These are phyloP conservation scores for Rhododendron kiyosumense DNA, from an alignment of 148 eudicot species.

Conservation along the genomic window DNA sequence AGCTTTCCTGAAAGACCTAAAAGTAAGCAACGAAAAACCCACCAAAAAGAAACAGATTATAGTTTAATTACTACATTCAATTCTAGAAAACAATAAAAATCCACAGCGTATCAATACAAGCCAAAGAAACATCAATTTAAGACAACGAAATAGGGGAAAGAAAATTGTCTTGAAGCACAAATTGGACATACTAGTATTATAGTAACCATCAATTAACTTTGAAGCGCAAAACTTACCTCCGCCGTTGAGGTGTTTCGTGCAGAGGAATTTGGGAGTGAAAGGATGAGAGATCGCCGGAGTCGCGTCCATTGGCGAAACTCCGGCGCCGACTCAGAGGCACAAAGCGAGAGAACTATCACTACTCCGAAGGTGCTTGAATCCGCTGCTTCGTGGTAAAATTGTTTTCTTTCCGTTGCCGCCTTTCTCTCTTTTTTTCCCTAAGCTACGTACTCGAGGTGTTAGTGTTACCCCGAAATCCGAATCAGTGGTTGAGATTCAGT, in stretches of 20 bases:
- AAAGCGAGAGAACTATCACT: no score
- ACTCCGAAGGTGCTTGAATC: no score
- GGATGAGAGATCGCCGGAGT: constrained; percentile 17
- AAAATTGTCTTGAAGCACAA: neutral
- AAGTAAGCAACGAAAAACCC: neutral
- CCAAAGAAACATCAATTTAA: no score
- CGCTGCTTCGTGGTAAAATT: no score
- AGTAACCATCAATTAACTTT: no score
- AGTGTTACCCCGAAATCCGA: no score
- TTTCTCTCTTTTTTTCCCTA: no score
- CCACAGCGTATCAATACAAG: neutral
- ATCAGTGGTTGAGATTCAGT: no score
- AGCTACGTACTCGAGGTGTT: no score
- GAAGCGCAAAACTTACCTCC: constrained; percentile 4
- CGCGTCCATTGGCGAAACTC: constrained; percentile 25
- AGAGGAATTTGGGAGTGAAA: neutral
- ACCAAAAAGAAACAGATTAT: neutral
- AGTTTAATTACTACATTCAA: neutral
- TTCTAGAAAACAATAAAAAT: neutral
- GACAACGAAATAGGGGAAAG: neutral
- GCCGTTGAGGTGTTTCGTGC: neutral
- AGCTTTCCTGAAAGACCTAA: neutral
- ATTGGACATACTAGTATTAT: neutral
- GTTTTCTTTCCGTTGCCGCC: no score
- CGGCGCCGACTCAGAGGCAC: neutral